A percentile compares a stretch with the other conserved stretches of the same genome.
These are phyloP conservation scores for Xerocomus amazonicus DNA, from an alignment of 1,284 basidiomycete species.

Conservation along the genomic window DNA sequence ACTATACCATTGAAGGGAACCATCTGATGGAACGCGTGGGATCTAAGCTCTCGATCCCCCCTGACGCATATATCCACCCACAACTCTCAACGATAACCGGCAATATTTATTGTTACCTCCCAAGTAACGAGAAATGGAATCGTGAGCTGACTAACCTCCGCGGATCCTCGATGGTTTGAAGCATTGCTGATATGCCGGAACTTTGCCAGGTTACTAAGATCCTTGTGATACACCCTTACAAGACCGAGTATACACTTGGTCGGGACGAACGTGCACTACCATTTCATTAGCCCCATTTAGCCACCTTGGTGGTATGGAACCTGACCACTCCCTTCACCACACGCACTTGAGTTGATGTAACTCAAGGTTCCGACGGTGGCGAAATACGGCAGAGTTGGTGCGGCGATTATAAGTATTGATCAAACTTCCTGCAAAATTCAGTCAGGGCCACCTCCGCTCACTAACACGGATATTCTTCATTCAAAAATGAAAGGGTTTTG, in stretches of 20 bases:
- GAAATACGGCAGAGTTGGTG: slow-evolving; percentile 10
- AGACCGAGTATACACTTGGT: neutral
- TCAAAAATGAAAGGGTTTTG: slow-evolving; percentile 13
- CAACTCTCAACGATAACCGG: neutral
- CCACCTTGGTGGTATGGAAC: neutral
- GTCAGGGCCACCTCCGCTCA: slow-evolving; percentile 6
- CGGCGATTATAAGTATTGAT: slow-evolving; percentile 27
- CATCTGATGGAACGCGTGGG: slow-evolving; percentile 18
- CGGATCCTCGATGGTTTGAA: slow-evolving; percentile 25
- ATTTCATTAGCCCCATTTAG: too few species aligned
- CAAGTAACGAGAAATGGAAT: slow-evolving; percentile 8
- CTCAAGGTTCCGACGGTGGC: slow-evolving; percentile 10
- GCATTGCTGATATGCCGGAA: slow-evolving; percentile 13
- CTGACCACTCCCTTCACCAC: neutral
- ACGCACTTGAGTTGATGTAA: slow-evolving; percentile 13
- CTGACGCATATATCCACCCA: slow-evolving; percentile 3
- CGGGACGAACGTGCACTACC: neutral
- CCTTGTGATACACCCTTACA: neutral
- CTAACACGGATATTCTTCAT: slow-evolving; percentile 28
- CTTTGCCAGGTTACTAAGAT: slow-evolving; percentile 1
- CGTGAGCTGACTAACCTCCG: slow-evolving; percentile 19
- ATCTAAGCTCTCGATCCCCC: slow-evolving; percentile 22
- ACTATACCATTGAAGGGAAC: slow-evolving; percentile 14
- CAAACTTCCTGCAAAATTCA: slow-evolving; percentile 16
- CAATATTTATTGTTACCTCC: slow-evolving; percentile 1